These are phyloP conservation scores for Aspergillus awamori DNA, from an alignment of 2,329 filamentous ascomycete species.

Conservation along the genomic window DNA sequence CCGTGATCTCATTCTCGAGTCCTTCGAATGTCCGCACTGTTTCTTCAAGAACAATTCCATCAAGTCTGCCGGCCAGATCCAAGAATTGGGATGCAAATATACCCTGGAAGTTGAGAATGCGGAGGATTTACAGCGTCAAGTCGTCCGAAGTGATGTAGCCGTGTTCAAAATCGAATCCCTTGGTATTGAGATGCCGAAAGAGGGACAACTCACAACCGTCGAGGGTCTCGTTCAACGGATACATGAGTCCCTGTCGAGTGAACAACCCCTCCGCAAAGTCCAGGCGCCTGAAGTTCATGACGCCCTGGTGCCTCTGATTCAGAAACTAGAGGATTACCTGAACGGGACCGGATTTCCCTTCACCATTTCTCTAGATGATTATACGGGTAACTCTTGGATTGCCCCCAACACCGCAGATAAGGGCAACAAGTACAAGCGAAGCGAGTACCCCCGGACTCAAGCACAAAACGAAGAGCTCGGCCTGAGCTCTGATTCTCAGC, in stretches of 20 bases:
- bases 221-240: conserved; percentile 83
- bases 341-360: conserved; percentile 60
- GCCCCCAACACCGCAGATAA: conserved; percentile 75
- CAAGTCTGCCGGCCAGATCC: conserved; percentile 87
- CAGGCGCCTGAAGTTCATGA: conserved; percentile 75
- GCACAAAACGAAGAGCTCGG: conserved; percentile 88
- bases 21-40: conserved; percentile 90
- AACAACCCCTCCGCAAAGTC: conserved; percentile 80
- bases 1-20: conserved; percentile 96
- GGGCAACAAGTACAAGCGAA: conserved; percentile 86
- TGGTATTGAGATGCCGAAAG: conserved; percentile 87
- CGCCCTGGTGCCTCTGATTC: conserved; percentile 62
- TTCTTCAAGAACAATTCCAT: conserved; percentile 89
- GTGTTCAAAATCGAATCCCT: conserved; percentile 86
- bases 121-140: conserved; percentile 78
- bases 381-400: conserved; percentile 95
- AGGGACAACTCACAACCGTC: conserved; percentile 89
- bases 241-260: conserved; percentile 75
- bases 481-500: too few relatives aligned
- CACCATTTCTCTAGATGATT: conserved; percentile 83
- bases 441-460: conserved; percentile 77
- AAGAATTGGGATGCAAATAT: conserved; percentile 83
- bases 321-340: too few relatives aligned
- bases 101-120: conserved; percentile 74
- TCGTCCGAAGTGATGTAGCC: conserved; percentile 90